These are phyloP conservation scores for Aspergillus egyptiacus DNA, from an alignment of 495 filamentous ascomycete species.

Conservation along the genomic window DNA sequence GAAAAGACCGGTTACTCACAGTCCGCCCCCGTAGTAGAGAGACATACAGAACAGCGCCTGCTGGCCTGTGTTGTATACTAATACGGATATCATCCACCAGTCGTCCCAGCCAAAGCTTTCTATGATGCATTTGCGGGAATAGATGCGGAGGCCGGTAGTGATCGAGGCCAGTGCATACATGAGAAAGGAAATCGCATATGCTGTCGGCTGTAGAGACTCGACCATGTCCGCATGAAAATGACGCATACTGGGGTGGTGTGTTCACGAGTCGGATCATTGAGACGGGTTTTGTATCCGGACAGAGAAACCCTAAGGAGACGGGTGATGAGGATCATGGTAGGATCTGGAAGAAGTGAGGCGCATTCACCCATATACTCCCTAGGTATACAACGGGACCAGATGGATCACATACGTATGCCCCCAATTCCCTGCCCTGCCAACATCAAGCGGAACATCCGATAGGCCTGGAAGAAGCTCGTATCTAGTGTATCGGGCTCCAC, in stretches of 20 bases:
- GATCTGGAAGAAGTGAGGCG: too few relatives aligned
- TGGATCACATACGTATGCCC: too few relatives aligned
- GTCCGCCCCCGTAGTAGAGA: conserved; percentile 1
- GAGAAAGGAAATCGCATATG: neutral
- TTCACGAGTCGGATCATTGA: neutral
- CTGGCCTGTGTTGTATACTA: neutral
- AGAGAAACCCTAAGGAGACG: too few relatives aligned
- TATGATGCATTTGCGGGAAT: conserved; percentile 1
- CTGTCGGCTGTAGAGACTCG: conserved; percentile 1
- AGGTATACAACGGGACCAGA: too few relatives aligned
- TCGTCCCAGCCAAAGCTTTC: conserved; percentile 4
- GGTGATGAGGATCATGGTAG: too few relatives aligned
- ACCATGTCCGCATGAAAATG: neutral
- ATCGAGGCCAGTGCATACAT: conserved; percentile 1
- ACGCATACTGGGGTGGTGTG: too few relatives aligned
- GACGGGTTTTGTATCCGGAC: too few relatives aligned
- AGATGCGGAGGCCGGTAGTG: neutral
- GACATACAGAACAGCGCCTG: neutral
- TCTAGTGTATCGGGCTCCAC: too few relatives aligned
- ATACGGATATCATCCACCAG: conserved; percentile 6
- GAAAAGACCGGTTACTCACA: neutral
- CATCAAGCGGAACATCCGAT: too few relatives aligned
- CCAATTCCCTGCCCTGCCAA: too few relatives aligned
- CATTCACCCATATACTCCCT: too few relatives aligned
- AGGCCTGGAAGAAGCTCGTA: too few relatives aligned